A percentile compares a stretch with the other conserved stretches of the same genome.
phyloP scores from a whole-genome alignment of 1,139 yeast genomes.

The Suzukiozyma palmioleophila region DNA sequence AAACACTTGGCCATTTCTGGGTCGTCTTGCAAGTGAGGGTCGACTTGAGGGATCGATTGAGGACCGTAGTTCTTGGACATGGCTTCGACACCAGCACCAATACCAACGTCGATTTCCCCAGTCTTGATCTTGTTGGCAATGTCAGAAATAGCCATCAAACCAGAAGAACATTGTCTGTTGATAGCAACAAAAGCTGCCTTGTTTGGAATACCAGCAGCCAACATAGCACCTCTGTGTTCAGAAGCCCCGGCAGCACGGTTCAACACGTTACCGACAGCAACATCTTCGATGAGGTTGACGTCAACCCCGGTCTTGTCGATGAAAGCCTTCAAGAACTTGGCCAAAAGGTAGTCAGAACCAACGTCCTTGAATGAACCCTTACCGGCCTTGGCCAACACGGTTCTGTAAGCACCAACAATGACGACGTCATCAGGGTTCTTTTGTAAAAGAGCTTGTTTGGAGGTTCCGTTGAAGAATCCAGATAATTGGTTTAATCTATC shows the following conservation, averaged over 20 bases:
- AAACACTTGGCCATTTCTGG: constrained; percentile 30
- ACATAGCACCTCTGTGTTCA: constrained; percentile 78
- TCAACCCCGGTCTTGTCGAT: constrained; percentile 60
- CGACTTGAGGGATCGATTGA: constrained; percentile 59
- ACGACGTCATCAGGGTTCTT: constrained; percentile 85
- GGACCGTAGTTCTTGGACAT: constrained; percentile 87
- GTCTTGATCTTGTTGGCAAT: constrained; percentile 81
- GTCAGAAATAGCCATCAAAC: constrained; percentile 84
- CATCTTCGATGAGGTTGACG: constrained; percentile 68
- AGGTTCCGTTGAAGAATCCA: constrained; percentile 48
- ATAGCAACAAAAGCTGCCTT: constrained; percentile 74
- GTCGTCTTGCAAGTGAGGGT: constrained; percentile 36
- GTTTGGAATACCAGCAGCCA: constrained; percentile 47
- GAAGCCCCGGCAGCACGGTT: constrained; percentile 90
- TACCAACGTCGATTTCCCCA: constrained; percentile 88
- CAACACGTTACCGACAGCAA: constrained; percentile 83
- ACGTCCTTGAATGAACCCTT: constrained; percentile 77
- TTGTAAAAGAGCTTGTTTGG: constrained; percentile 41
- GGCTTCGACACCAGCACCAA: constrained; percentile 90
- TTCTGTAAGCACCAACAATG: constrained; percentile 81
- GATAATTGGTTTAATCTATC: constrained; percentile 60
- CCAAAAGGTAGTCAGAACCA: constrained; percentile 67
- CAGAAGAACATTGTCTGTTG: constrained; percentile 94
- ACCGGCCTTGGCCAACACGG: constrained; percentile 84
- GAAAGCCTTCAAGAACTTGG: constrained; percentile 59